Evolutionary conservation across 2,329 filamentous ascomycete species (phyloP).

Genomic region (Samsoniella hepiali): DNA sequence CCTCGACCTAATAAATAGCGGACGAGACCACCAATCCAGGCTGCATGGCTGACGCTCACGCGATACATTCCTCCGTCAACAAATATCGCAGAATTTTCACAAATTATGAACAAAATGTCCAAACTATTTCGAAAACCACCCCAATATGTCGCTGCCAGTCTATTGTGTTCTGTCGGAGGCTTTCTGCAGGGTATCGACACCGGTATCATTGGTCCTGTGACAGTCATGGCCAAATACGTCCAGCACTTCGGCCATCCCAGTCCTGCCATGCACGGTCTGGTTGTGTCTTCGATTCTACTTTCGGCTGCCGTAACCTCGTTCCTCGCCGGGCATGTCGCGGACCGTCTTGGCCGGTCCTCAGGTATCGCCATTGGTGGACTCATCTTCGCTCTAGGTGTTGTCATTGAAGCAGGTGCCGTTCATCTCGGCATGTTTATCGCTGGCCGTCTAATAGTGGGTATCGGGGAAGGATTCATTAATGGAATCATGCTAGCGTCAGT

Average conservation of each 20-base stretch:
- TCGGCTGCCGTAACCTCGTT: slow-evolving; percentile 56
- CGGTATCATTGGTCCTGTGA: slow-evolving; percentile 19
- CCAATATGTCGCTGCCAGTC: not conserved
- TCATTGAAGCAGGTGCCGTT: slow-evolving; percentile 48
- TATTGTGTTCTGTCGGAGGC: not conserved
- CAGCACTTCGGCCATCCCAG: not conserved
- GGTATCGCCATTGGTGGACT: slow-evolving; percentile 39
- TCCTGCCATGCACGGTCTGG: slow-evolving; percentile 47
- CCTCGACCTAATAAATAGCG: not conserved
- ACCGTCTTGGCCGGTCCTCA: slow-evolving; percentile 46
- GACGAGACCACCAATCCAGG: not conserved
- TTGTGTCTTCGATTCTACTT: slow-evolving; percentile 58
- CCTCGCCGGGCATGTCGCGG: slow-evolving; percentile 53
- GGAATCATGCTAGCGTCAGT: slow-evolving; percentile 57
- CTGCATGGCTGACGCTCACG: too few relatives aligned
- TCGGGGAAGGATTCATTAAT: slow-evolving; percentile 43
- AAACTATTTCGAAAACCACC: not conserved
- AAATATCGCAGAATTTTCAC: not conserved
- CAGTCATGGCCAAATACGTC: slow-evolving; percentile 6
- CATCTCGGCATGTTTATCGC: slow-evolving; percentile 50
- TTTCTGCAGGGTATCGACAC: slow-evolving; percentile 22
- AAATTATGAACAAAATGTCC: not conserved
- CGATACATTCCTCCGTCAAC: too few relatives aligned
- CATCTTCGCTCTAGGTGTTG: slow-evolving; percentile 50
- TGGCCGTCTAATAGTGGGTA: slow-evolving; percentile 53